Percentiles rank a stretch among this genome's conserved stretches.
Evolutionary conservation across 768 basidiomycete species (phyloP).

Genomic region (Chalciporus piperatus): DNA sequence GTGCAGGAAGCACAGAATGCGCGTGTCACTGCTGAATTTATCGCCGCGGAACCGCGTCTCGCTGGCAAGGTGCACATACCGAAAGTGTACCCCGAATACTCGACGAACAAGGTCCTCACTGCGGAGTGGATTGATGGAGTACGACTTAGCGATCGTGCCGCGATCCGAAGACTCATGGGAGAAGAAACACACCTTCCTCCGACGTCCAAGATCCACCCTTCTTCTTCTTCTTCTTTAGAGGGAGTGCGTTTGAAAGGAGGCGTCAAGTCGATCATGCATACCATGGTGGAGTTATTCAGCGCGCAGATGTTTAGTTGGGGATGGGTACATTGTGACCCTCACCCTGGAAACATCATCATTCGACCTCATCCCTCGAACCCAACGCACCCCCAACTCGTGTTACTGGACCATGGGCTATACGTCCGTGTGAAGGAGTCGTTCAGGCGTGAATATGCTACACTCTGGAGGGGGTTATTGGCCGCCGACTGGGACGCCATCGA

Average conservation of each 20-base stretch:
- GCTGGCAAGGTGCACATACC: conserved; percentile 76
- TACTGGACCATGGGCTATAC: conserved; percentile 93
- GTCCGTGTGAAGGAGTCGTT: conserved; percentile 68
- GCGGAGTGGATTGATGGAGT: conserved; percentile 85
- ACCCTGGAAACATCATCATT: conserved; percentile 78
- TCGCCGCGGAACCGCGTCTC: conserved; percentile 70
- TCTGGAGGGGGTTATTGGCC: conserved; percentile 69
- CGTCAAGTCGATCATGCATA: conserved; percentile 68
- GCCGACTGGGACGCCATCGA: conserved; percentile 54
- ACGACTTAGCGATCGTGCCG: conserved; percentile 62
- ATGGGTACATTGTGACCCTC: conserved; percentile 79
- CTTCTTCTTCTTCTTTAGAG: too few species aligned
- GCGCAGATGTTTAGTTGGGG: conserved; percentile 93
- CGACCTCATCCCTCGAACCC: conserved; percentile 39
- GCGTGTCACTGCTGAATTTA: conserved; percentile 59
- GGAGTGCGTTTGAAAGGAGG: conserved; percentile 53
- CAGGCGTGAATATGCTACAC: conserved; percentile 67
- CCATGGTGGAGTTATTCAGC: conserved; percentile 83
- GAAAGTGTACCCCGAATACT: conserved; percentile 64
- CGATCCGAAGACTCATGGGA: conserved; percentile 59
- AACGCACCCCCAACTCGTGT: conserved; percentile 58
- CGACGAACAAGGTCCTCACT: conserved; percentile 76
- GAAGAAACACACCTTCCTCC: conserved; percentile 26
- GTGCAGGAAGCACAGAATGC: conserved; percentile 78
- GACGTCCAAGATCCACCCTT: neutral